Base-by-base conservation (phyloP, 140 eudicot species). In the Cichorium intybus region DNA sequence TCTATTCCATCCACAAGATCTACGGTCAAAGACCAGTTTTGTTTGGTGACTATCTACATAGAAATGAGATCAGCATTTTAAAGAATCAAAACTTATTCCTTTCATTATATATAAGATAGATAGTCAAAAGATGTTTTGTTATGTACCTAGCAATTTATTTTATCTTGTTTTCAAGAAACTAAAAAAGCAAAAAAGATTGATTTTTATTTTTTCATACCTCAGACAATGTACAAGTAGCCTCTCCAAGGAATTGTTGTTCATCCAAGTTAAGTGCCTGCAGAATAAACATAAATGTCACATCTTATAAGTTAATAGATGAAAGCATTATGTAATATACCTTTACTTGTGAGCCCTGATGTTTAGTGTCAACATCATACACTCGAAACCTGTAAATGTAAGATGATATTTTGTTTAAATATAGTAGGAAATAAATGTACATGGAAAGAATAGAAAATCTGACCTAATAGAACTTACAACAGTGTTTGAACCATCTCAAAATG, bases 241-340 rank as follows among this genome's bases (percentile, higher is more conserved):
- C 96, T 18, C 99, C 99, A 67, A 88, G 85, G 64, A 81, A 75
- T 56, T 93, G 95, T 73, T 93, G 99, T 48, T 93, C 99, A 7
- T 88, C 97, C 79, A 93, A 82, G 73, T 85, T 85, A 76, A 92
- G 85, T 84, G 77, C 69, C 98, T 92, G 80, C 18, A 43, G 4
- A 4, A 15, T 7, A 43, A 15, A 43, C 49, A 43, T 14, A 43
- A 15, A 33, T 21, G 24, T 29, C 39, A 10, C 9, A 4, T 14
- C 5, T 41, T 14, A 18, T 20, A 66, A 49, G 21, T 66, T 51
- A 47, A 12, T 56, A 55, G 24, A 64, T 72, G 37, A 64, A 27
- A 21, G 28, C 33, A 63, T 43, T 50, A 23, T 35, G 43, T 56
- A 56, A 73, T 51, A 39, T 84, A 93, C 99, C 99, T 88, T 85